A percentile compares a stretch with the other conserved stretches of the same genome.
These are phyloP conservation scores for Phytophthora fragariaefolia DNA, from an alignment of 352 stramenopile species.

Conservation along the genomic window DNA sequence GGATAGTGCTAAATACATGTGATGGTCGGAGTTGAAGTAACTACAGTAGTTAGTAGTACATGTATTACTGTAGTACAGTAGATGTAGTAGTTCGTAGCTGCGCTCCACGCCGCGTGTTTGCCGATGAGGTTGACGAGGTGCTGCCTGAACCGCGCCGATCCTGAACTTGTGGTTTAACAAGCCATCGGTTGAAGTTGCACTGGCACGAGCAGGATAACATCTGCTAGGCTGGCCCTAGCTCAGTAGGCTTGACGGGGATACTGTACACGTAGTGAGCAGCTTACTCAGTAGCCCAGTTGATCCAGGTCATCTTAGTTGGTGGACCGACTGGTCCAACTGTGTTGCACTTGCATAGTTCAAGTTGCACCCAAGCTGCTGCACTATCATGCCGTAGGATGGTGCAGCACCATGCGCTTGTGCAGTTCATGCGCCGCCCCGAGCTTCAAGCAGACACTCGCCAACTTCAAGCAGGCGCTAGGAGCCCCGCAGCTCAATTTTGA, in stretches of 20 bases:
- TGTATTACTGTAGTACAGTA: too few species aligned
- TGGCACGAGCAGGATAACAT: background rate
- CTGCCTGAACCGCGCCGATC: too few species aligned
- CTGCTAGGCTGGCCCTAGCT: background rate
- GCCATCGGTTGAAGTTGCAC: slow-evolving; percentile 4
- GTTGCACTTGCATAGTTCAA: too few species aligned
- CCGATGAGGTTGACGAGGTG: too few species aligned
- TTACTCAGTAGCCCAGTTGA: too few species aligned
- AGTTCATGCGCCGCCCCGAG: slow-evolving; percentile 6
- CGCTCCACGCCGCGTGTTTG: too few species aligned
- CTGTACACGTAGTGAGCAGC: too few species aligned
- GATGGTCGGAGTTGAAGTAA: background rate
- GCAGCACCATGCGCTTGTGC: background rate
- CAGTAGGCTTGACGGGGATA: too few species aligned
- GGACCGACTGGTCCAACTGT: too few species aligned
- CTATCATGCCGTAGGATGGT: slow-evolving; percentile 3
- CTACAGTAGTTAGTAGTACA: too few species aligned
- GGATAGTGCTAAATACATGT: background rate
- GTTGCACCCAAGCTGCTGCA: background rate
- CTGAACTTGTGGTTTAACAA: slow-evolving; percentile 11
- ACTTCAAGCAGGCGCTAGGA: background rate
- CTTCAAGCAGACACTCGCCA: background rate
- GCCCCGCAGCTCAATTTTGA: slow-evolving; percentile 1
- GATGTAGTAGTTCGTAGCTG: too few species aligned
- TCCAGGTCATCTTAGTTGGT: too few species aligned